Evolutionary conservation across 352 stramenopile species (phyloP).

Genomic region (Globisporangium parvum): DNA sequence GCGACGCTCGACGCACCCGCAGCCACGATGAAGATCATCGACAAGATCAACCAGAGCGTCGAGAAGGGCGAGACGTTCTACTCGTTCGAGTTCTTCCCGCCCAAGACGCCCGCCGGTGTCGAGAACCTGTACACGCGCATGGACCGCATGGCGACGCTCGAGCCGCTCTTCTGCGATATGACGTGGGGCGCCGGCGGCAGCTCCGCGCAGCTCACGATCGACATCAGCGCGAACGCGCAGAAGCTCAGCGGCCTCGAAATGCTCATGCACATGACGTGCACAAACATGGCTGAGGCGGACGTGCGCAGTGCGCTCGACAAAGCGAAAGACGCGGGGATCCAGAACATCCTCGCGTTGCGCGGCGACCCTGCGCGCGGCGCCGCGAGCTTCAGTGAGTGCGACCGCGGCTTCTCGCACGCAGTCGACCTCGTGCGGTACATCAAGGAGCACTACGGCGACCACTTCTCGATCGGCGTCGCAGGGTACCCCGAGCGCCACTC

Average conservation of each 20-base stretch:
- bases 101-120: slow-evolving; percentile 93
- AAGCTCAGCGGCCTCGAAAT: slow-evolving; percentile 90
- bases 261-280: slow-evolving; percentile 97
- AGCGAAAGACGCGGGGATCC: slow-evolving; percentile 91
- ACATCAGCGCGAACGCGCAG: slow-evolving; percentile 91
- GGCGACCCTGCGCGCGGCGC: slow-evolving; percentile 94
- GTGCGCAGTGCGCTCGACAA: slow-evolving; percentile 91
- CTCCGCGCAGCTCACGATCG: slow-evolving; percentile 94
- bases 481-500: slow-evolving; percentile 98
- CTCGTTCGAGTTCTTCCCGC: slow-evolving; percentile 99
- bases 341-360: slow-evolving; percentile 97
- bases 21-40: slow-evolving; percentile 75
- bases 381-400: slow-evolving; percentile 83
- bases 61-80: slow-evolving; percentile 87
- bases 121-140: slow-evolving; percentile 97
- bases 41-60: slow-evolving; percentile 84
- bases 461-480: slow-evolving; percentile 96
- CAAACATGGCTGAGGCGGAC: slow-evolving; percentile 95
- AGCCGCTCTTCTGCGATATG: slow-evolving; percentile 98
- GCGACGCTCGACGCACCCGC: not conserved
- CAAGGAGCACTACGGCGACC: slow-evolving; percentile 89
- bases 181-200: slow-evolving; percentile 98
- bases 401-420: slow-evolving; percentile 92
- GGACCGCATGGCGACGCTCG: slow-evolving; percentile 92
- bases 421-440: slow-evolving; percentile 98